These are phyloP conservation scores for Paraconiothyrium sp. DNA, from an alignment of 2,329 filamentous ascomycete genomes.

Conservation along the genomic window DNA sequence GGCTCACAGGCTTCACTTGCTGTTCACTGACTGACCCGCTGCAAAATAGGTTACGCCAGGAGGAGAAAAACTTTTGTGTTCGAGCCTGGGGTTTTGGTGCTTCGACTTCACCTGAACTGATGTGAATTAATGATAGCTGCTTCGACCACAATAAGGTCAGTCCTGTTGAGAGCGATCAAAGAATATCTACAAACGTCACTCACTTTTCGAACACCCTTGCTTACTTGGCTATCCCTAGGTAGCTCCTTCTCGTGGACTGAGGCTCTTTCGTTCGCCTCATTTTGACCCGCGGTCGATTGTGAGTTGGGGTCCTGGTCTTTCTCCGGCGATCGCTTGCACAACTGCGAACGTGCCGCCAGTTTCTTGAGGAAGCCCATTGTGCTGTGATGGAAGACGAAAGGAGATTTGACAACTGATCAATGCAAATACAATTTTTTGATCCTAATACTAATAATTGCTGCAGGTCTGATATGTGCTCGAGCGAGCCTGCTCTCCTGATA, in stretches of 20 bases:
- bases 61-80: neutral
- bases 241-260: neutral
- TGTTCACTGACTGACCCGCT: neutral
- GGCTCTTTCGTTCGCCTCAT: neutral
- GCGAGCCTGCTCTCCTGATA: too few relatives aligned
- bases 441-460: too few relatives aligned
- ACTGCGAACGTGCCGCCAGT: too few relatives aligned
- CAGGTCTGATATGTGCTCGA: too few relatives aligned
- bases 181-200: neutral
- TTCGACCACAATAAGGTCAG: neutral
- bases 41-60: neutral
- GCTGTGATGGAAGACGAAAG: too few relatives aligned
- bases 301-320: neutral
- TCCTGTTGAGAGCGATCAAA: neutral
- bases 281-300: neutral
- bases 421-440: neutral
- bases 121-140: neutral
- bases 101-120: neutral
- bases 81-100: neutral
- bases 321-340: neutral
- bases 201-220: neutral
- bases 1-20: neutral
- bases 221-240: neutral
- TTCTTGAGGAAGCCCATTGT: neutral
- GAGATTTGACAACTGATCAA: neutral